Evolutionary conservation across 768 basidiomycete species (phyloP).

Genomic region (Boletus huronensis): DNA sequence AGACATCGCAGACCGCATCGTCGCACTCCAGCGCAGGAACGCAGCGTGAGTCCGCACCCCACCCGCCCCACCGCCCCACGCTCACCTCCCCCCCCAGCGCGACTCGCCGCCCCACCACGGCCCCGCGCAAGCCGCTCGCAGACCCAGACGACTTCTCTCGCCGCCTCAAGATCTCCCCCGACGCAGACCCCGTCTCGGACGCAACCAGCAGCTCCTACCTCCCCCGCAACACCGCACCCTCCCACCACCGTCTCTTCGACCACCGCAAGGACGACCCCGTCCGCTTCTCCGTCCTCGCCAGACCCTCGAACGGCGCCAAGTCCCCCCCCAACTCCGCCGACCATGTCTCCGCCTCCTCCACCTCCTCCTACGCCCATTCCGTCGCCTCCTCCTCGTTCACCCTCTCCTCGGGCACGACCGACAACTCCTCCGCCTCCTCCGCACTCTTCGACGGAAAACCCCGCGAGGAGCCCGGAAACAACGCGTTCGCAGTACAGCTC

Average conservation of each 20-base stretch:
- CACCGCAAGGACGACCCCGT: conserved; percentile 90
- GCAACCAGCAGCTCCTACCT: conserved; percentile 48
- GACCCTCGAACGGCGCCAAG: conserved; percentile 40
- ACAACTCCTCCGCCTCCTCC: conserved; percentile 69
- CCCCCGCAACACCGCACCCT: conserved; percentile 26
- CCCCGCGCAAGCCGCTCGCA: too few relatives aligned
- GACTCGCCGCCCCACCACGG: conserved; percentile 31
- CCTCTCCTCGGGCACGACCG: conserved; percentile 69
- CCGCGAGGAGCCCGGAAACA: conserved; percentile 55
- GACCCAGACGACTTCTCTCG: conserved; percentile 75
- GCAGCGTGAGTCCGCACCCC: conserved; percentile 53
- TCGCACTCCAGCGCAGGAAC: conserved; percentile 62
- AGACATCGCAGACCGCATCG: conserved; percentile 60
- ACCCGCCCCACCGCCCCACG: background rate
- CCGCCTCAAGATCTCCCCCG: conserved; percentile 66
- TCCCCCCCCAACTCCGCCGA: conserved; percentile 61
- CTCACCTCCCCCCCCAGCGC: conserved; percentile 33
- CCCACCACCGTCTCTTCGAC: conserved; percentile 72
- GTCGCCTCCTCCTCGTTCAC: conserved; percentile 68
- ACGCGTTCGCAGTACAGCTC: conserved; percentile 68
- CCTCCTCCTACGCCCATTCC: conserved; percentile 71
- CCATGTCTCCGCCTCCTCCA: conserved; percentile 70
- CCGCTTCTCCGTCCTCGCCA: conserved; percentile 66
- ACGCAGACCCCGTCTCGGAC: conserved; percentile 66
- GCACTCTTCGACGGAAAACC: conserved; percentile 59